These are phyloP conservation scores for Bothriochloa decipiens DNA, from an alignment of 176 grass and related monocot species.

Conservation along the genomic window DNA sequence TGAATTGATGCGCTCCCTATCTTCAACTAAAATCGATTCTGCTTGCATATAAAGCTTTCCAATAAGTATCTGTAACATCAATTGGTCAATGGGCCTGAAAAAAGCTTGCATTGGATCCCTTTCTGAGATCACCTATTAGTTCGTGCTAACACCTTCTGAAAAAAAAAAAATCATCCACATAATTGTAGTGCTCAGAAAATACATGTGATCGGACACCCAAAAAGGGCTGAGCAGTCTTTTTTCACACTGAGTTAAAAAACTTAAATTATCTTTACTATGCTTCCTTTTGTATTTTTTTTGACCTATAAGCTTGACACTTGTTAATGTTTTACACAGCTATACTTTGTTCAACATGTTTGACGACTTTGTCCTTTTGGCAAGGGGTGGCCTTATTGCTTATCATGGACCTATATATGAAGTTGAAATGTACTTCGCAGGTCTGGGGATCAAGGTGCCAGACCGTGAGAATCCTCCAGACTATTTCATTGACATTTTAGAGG, in stretches of 20 bases:
- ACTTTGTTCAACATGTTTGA: conserved; percentile 85
- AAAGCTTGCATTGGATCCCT: conserved; percentile 4
- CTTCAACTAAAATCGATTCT: conserved; percentile 24
- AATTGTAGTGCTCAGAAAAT: background rate
- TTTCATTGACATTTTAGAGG: conserved; percentile 85
- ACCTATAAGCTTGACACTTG: conserved; percentile 33
- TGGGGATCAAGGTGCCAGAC: conserved; percentile 66
- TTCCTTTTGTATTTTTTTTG: conserved; percentile 20
- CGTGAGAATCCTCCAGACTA: conserved; percentile 82
- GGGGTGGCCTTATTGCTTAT: conserved; percentile 77
- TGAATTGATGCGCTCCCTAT: conserved; percentile 9
- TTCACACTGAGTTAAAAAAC: conserved; percentile 12
- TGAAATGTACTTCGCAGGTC: conserved; percentile 69
- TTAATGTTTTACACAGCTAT: conserved; percentile 60
- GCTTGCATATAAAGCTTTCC: conserved; percentile 11
- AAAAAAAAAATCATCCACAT: conserved; percentile 21
- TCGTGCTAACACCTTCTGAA: background rate
- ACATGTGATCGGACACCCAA: background rate
- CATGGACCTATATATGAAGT: conserved; percentile 62
- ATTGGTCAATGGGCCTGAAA: background rate
- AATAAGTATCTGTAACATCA: conserved; percentile 7
- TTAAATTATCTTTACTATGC: background rate
- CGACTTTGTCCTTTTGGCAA: conserved; percentile 82
- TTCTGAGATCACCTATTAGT: conserved; percentile 19
- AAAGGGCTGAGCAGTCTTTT: background rate